A percentile compares a stretch with the other conserved stretches of the same genome.
Evolutionary conservation across 140 eudicot genomes (phyloP).

Genomic region (Erigeron philadelphicus): DNA sequence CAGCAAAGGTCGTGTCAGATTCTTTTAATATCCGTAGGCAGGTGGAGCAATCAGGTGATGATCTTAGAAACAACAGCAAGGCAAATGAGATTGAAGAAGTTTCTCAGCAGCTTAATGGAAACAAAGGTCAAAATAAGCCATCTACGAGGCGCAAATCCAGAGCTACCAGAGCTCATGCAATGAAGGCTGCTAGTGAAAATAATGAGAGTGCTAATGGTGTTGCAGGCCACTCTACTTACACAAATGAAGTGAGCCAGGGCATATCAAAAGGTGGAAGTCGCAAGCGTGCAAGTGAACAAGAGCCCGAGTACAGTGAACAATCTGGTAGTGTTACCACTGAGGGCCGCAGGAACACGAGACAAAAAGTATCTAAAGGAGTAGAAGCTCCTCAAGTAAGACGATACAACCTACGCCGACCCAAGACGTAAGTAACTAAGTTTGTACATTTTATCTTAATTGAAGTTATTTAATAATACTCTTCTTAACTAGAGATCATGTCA

Average conservation of each 20-base stretch:
- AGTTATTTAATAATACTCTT: neutral
- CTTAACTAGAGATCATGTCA: neutral
- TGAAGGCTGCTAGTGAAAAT: constrained; percentile 37
- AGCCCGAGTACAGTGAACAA: constrained; percentile 46
- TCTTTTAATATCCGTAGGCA: constrained; percentile 47
- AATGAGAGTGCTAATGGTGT: constrained; percentile 45
- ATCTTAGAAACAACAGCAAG: constrained; percentile 26
- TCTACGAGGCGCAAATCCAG: constrained; percentile 40
- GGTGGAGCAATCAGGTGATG: constrained; percentile 44
- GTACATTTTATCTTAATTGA: neutral
- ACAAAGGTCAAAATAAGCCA: constrained; percentile 29
- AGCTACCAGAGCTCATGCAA: constrained; percentile 33
- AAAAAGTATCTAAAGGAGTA: constrained; percentile 41
- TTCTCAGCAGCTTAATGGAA: constrained; percentile 44
- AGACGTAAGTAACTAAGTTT: constrained; percentile 38
- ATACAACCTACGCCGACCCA: constrained; percentile 69
- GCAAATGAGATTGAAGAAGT: constrained; percentile 33
- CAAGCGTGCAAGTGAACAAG: constrained; percentile 42
- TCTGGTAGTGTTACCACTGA: constrained; percentile 51
- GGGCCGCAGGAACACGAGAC: constrained; percentile 55
- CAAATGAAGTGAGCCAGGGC: constrained; percentile 53
- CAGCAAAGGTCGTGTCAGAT: constrained; percentile 40
- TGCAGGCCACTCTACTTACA: constrained; percentile 37
- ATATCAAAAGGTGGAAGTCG: constrained; percentile 47
- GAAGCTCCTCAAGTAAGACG: constrained; percentile 48